Conservation (phyloP, 1,284 basidiomycete genomes). For the Pisolithus thermaeus region DNA sequence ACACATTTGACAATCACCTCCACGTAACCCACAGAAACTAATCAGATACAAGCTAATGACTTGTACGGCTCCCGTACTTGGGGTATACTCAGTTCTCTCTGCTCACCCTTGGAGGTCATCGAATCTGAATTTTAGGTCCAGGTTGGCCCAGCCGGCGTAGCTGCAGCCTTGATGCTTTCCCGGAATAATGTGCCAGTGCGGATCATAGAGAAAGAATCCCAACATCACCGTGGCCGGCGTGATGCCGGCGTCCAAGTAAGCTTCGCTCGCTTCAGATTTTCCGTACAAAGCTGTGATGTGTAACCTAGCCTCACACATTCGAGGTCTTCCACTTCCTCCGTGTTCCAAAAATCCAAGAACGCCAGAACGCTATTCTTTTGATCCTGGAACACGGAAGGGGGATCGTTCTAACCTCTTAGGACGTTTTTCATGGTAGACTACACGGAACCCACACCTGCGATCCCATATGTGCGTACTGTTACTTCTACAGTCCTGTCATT, state of each 20-base stretch:
- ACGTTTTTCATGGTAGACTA: conserved; percentile 2
- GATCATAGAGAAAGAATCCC: no score
- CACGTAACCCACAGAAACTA: no score
- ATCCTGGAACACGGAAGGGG: conserved; percentile 17
- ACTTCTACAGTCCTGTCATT: neutral
- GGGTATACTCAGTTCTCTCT: conserved; percentile 10
- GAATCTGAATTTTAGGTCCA: conserved; percentile 32
- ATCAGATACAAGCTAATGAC: conserved; percentile 6
- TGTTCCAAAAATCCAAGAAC: conserved; percentile 13
- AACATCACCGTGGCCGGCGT: conserved; percentile 21
- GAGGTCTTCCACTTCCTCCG: no score
- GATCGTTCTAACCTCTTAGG: conserved; percentile 15
- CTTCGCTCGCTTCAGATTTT: no score
- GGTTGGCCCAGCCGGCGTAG: conserved; percentile 45
- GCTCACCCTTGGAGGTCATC: neutral
- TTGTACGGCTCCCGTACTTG: conserved; percentile 14
- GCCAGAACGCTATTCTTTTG: neutral
- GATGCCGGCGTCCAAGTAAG: conserved; percentile 25
- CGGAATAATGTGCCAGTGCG: conserved; percentile 35
- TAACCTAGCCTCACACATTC: conserved; percentile 29
- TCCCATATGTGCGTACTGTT: conserved; percentile 17
- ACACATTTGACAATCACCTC: no score
- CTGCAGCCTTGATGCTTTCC: conserved; percentile 39
- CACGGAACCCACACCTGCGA: conserved; percentile 19
- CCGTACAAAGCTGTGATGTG: no score